Conservation (phyloP, 2,329 filamentous ascomycete genomes). For the Aspergillus fumigatus region DNA sequence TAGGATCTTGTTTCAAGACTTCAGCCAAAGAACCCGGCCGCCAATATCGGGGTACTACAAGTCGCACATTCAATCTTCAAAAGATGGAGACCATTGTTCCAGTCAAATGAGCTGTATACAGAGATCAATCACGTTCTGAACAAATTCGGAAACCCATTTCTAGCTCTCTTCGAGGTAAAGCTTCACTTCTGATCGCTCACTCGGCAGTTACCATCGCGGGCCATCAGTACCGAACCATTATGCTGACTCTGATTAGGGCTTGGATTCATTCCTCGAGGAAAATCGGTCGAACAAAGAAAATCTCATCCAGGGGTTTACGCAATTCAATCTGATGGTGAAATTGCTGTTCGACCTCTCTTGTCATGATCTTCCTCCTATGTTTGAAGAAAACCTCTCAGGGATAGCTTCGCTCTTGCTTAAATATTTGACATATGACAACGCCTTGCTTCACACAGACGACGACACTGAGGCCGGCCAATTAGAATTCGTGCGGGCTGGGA, state of each 20-base stretch:
- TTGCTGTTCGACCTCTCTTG: conserved; percentile 96
- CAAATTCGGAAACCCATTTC: conserved; percentile 79
- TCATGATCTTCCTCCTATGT: conserved; percentile 89
- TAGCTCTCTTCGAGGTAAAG: conserved; percentile 69
- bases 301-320: conserved; percentile 74
- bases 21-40: conserved; percentile 71
- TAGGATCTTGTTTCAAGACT: conserved; percentile 85
- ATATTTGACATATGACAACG: conserved; percentile 85
- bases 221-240: not conserved
- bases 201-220: not conserved
- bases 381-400: conserved; percentile 78
- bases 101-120: conserved; percentile 84
- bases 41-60: conserved; percentile 92
- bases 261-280: conserved; percentile 59
- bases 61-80: conserved; percentile 98
- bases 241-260: conserved; percentile 31
- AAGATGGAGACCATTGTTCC: conserved; percentile 89
- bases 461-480: conserved; percentile 81
- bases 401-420: conserved; percentile 82
- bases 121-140: conserved; percentile 94
- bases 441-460: conserved; percentile 76
- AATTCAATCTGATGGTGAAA: conserved; percentile 83
- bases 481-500: conserved; percentile 86
- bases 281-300: conserved; percentile 70
- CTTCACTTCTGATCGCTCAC: not conserved